These are phyloP conservation scores for Penicillium expansum DNA, from an alignment of 2,329 filamentous ascomycete species.

Conservation along the genomic window DNA sequence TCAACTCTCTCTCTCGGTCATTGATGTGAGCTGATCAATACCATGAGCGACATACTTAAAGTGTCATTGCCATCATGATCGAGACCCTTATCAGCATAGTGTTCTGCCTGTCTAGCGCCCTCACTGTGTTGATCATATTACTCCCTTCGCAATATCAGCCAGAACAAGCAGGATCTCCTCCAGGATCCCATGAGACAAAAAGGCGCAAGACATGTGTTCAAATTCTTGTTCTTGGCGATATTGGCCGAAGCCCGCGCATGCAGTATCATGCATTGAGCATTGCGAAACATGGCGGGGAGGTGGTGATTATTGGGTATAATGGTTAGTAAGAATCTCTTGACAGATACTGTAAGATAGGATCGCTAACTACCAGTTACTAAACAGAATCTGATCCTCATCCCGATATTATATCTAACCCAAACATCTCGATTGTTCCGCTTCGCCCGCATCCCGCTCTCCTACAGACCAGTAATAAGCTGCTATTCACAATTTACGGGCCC, in stretches of 20 bases:
- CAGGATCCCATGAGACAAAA: slow-evolving; percentile 10
- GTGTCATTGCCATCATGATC: slow-evolving; percentile 29
- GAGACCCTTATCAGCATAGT: slow-evolving; percentile 36
- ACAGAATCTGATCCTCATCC: slow-evolving; percentile 78
- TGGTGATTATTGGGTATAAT: slow-evolving; percentile 84
- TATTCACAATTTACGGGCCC: slow-evolving; percentile 76
- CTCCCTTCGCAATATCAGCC: slow-evolving; percentile 54
- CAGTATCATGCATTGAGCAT: slow-evolving; percentile 96
- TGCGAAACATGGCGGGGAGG: slow-evolving; percentile 73
- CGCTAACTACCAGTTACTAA: slow-evolving; percentile 8
- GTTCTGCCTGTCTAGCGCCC: slow-evolving; percentile 47
- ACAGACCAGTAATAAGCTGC: slow-evolving; percentile 63
- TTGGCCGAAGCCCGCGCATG: slow-evolving; percentile 95
- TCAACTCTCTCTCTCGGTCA: background rate
- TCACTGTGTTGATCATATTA: slow-evolving; percentile 52
- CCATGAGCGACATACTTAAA: background rate
- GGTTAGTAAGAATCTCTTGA: slow-evolving; percentile 50
- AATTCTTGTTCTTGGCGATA: slow-evolving; percentile 89
- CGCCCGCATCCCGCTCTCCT: slow-evolving; percentile 65
- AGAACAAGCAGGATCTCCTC: slow-evolving; percentile 10
- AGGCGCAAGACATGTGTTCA: slow-evolving; percentile 58
- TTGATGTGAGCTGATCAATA: background rate
- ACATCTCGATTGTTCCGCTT: slow-evolving; percentile 70
- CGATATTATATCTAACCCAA: slow-evolving; percentile 65
- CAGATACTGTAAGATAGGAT: background rate